A percentile compares a stretch with the other conserved stretches of the same genome.
phyloP scores from a whole-genome alignment of 768 basidiomycete species.

The Plicaturopsis crispa region DNA sequence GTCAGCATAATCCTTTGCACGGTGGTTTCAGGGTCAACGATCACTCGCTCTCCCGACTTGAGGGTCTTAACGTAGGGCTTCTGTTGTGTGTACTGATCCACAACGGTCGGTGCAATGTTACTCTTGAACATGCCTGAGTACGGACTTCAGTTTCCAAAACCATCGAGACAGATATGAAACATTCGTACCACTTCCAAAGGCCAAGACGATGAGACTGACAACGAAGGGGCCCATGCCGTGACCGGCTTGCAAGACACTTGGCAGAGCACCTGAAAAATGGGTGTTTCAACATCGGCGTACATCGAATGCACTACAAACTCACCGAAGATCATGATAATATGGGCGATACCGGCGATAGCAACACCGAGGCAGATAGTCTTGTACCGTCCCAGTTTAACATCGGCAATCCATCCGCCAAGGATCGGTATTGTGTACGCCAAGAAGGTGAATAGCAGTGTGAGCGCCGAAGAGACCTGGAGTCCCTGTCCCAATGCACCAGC shows the following conservation, averaged over 20 bases:
- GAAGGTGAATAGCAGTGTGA: constrained; percentile 20
- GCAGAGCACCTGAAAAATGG: constrained; percentile 7
- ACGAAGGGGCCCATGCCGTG: constrained; percentile 14
- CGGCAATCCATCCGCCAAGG: no score
- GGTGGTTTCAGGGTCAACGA: constrained; percentile 27
- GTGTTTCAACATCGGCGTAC: neutral
- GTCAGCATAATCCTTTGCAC: constrained; percentile 13
- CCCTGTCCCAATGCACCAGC: constrained; percentile 21
- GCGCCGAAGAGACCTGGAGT: constrained; percentile 15
- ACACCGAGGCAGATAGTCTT: constrained; percentile 22
- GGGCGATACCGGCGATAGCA: constrained; percentile 26
- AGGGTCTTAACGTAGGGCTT: constrained; percentile 12
- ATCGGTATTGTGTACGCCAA: constrained; percentile 22
- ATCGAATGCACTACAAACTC: neutral
- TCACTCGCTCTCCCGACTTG: constrained; percentile 20
- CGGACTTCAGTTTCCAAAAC: neutral
- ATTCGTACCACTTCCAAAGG: constrained; percentile 11
- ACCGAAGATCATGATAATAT: constrained; percentile 7
- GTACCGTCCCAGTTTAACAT: no score
- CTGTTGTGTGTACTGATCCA: constrained; percentile 22
- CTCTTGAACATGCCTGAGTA: constrained; percentile 18
- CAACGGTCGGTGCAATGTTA: constrained; percentile 28
- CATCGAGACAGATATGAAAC: neutral
- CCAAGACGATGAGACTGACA: constrained; percentile 22
- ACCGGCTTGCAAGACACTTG: constrained; percentile 10